These are phyloP conservation scores for Cardamine resedifolia DNA, from an alignment of 345 rosid species.

Conservation along the genomic window DNA sequence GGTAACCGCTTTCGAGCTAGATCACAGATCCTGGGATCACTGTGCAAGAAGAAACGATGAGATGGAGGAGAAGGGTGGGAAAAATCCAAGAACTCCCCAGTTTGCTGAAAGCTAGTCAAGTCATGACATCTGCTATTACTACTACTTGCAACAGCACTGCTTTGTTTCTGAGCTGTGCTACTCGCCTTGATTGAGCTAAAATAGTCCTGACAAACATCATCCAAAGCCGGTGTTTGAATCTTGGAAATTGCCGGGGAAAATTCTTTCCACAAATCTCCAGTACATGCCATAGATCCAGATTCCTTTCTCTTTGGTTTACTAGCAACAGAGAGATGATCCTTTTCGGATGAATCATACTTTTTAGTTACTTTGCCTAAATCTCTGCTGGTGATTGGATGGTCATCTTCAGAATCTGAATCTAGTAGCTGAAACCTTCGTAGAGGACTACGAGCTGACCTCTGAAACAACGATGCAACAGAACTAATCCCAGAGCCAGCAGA, in stretches of 20 bases:
- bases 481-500: conserved; percentile 46
- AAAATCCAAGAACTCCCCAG: conserved; percentile 41
- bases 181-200: conserved; percentile 51
- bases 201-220: conserved; percentile 80
- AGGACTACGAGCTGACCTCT: conserved; percentile 64
- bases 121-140: conserved; percentile 13
- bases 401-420: conserved; percentile 78
- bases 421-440: conserved; percentile 78
- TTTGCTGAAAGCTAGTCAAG: conserved; percentile 25
- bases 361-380: conserved; percentile 36
- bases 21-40: conserved; percentile 62
- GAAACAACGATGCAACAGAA: conserved; percentile 43
- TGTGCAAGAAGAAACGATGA: conserved; percentile 71
- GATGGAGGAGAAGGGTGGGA: conserved; percentile 62
- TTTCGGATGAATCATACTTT: conserved; percentile 31
- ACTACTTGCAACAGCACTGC: conserved; percentile 26
- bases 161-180: conserved; percentile 37
- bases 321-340: conserved; percentile 30
- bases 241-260: conserved; percentile 51
- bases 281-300: conserved; percentile 11
- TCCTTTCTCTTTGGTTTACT: conserved; percentile 42
- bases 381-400: conserved; percentile 39
- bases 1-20: conserved; percentile 65
- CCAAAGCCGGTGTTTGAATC: conserved; percentile 73
- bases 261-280: conserved; percentile 68